Conservation (phyloP, 192 early-diverging fungal genomes). For the Coemansia brasiliensis region DNA sequence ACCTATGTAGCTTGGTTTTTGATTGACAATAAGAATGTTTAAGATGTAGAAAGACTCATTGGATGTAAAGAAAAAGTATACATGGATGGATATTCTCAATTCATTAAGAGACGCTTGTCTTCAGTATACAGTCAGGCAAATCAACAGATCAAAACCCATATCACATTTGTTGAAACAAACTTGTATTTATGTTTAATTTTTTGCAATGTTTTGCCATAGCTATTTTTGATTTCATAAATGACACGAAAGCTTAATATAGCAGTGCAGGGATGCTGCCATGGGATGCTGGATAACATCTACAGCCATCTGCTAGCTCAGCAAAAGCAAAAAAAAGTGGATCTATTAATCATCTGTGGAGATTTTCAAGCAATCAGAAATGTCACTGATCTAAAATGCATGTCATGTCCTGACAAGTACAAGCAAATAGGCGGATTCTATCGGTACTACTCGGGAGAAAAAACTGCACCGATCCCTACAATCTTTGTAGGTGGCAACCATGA, state of each 20-base stretch:
- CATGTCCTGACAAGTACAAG: constrained; percentile 85
- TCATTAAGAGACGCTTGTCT: too few species aligned
- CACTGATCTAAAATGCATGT: constrained; percentile 76
- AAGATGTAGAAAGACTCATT: too few species aligned
- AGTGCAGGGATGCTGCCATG: constrained; percentile 96
- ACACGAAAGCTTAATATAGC: constrained; percentile 64
- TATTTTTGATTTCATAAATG: constrained; percentile 14
- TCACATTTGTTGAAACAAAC: too few species aligned
- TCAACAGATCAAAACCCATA: too few species aligned
- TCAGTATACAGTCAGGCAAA: too few species aligned
- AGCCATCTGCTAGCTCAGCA: constrained; percentile 56
- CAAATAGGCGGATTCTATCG: constrained; percentile 85
- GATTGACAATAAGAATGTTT: too few species aligned
- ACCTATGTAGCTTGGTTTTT: constrained; percentile 51
- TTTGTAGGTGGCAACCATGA: constrained; percentile 99
- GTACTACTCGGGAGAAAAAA: constrained; percentile 84
- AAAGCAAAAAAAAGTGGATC: constrained; percentile 71
- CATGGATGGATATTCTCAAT: too few species aligned
- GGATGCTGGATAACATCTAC: constrained; percentile 91
- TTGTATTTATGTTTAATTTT: too few species aligned
- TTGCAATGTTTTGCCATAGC: too few species aligned
- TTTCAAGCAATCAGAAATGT: constrained; percentile 90
- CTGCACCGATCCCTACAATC: constrained; percentile 83
- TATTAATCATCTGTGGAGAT: constrained; percentile 96
- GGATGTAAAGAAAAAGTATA: too few species aligned